Percentiles rank a stretch among this genome's conserved stretches.
Evolutionary conservation across 345 rosid genomes (phyloP).

Genomic region (Rhodamnia rubescens): DNA sequence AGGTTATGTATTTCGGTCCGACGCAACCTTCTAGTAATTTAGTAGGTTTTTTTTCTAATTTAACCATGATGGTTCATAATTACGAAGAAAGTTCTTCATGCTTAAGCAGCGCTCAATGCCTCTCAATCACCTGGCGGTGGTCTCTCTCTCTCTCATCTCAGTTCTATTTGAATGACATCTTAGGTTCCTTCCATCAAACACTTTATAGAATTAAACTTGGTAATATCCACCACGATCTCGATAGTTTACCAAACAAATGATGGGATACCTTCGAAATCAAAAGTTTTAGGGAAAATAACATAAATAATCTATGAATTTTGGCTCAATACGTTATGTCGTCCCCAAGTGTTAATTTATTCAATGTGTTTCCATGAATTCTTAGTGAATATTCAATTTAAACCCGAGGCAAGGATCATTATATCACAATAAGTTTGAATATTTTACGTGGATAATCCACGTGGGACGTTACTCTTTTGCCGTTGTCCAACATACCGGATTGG

Average conservation of each 20-base stretch:
- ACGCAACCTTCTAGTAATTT: too few relatives aligned
- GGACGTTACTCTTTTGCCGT: background rate
- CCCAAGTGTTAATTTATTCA: background rate
- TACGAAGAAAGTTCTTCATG: background rate
- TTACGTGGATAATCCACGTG: background rate
- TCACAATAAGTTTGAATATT: background rate
- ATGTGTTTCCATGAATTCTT: fast-evolving
- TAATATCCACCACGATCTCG: fast-evolving
- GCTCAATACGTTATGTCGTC: fast-evolving
- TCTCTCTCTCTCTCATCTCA: background rate
- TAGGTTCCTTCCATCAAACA: background rate
- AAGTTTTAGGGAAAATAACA: background rate
- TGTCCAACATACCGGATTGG: fast-evolving
- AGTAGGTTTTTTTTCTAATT: background rate
- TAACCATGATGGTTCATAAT: background rate
- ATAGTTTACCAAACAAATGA: background rate
- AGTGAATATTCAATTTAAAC: background rate
- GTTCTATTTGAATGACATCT: background rate
- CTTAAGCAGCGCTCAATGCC: background rate
- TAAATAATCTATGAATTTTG: fast-evolving
- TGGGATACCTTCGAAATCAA: background rate
- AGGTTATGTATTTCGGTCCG: background rate
- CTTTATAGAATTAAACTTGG: background rate
- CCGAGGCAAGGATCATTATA: background rate
- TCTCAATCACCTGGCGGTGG: fast-evolving